These are phyloP conservation scores for Rhizophora apiculata DNA, from an alignment of 345 rosid species.

Conservation along the genomic window DNA sequence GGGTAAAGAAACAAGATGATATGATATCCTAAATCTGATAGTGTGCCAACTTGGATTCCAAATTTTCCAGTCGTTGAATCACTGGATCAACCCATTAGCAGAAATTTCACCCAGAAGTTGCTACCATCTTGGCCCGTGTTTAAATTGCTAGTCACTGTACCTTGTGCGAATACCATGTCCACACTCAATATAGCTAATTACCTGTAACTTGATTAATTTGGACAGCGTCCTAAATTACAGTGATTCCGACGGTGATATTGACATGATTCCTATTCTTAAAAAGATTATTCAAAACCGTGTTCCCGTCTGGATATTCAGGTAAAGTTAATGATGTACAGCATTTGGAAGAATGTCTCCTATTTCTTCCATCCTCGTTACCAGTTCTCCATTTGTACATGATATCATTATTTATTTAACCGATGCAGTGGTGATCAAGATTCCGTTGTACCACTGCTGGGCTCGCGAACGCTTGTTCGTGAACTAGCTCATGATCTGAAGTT, in stretches of 20 bases:
- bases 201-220: slow-evolving; percentile 12
- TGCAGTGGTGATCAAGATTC: slow-evolving; percentile 88
- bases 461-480: slow-evolving; percentile 70
- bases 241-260: slow-evolving; percentile 45
- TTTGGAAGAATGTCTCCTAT: not conserved
- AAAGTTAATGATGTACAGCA: not conserved
- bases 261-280: slow-evolving; percentile 80
- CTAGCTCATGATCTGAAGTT: slow-evolving; percentile 69
- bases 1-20: no score
- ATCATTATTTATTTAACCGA: slow-evolving; percentile 2
- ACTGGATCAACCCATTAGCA: no score
- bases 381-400: not conserved
- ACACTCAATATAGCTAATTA: not conserved
- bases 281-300: slow-evolving; percentile 51
- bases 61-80: no score
- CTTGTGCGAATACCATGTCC: not conserved
- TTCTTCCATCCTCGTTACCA: not conserved
- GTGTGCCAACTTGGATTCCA: no score
- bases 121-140: not conserved
- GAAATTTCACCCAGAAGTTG: no score
- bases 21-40: no score
- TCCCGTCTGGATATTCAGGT: slow-evolving; percentile 89
- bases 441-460: slow-evolving; percentile 72
- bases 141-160: not conserved
- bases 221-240: slow-evolving; percentile 58